Evolutionary conservation across 176 grass and related monocot species (phyloP).

Genomic region (Oryza meridionalis): DNA sequence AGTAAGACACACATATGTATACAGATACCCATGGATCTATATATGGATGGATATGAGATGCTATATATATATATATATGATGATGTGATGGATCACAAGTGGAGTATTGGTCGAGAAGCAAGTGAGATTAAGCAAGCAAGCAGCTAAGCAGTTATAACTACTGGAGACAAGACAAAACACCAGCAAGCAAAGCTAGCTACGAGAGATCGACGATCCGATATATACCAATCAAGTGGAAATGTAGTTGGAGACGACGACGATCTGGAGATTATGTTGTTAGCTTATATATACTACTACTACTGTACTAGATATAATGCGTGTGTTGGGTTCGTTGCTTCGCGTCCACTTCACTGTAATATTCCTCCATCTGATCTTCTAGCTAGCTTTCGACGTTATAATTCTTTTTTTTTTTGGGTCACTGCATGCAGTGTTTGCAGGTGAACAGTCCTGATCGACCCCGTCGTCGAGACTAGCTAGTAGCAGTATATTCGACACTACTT

Average conservation of each 20-base stretch:
- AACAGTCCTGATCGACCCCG: background rate
- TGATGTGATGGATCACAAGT: background rate
- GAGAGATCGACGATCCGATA: background rate
- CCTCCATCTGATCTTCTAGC: conserved; percentile 24
- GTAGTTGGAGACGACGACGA: background rate
- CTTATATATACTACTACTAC: background rate
- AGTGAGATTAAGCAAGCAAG: background rate
- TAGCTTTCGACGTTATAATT: background rate
- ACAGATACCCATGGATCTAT: background rate
- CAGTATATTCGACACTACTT: background rate
- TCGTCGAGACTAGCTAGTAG: background rate
- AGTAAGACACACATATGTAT: background rate
- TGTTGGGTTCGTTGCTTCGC: conserved; percentile 86
- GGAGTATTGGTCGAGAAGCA: background rate
- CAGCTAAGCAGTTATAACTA: background rate
- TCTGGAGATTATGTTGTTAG: background rate
- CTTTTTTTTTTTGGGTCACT: background rate
- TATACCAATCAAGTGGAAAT: background rate
- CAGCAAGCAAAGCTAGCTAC: background rate
- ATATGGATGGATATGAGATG: too few relatives aligned
- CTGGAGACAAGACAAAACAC: background rate
- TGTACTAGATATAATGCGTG: conserved; percentile 4
- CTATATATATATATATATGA: too few relatives aligned
- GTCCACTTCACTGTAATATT: conserved; percentile 94
- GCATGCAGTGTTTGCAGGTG: background rate